Conservation (phyloP, 2,329 filamentous ascomycete genomes). For the Phyllosticta capitalensis region DNA sequence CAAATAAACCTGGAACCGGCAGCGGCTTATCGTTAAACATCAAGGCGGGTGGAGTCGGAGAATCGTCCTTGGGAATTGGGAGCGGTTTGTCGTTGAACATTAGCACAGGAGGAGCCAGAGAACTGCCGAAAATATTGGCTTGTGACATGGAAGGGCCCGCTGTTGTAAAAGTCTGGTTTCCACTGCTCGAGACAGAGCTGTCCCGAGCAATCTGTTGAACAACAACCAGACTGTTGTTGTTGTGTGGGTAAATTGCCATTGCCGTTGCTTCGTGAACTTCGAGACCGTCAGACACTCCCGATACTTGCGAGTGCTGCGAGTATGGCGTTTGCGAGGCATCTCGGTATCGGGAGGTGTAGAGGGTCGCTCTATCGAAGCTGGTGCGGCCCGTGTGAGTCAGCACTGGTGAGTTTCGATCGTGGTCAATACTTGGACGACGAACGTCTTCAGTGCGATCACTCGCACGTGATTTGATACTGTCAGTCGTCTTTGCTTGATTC, state of each 20-base stretch:
- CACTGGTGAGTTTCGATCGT: slow-evolving; percentile 22
- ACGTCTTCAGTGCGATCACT: slow-evolving; percentile 6
- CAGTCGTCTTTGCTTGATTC: neutral
- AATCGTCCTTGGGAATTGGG: slow-evolving; percentile 14
- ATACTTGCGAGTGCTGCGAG: slow-evolving; percentile 39
- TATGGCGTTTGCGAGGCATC: slow-evolving; percentile 34
- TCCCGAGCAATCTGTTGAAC: slow-evolving; percentile 42
- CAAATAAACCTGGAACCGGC: neutral
- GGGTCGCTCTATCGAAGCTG: slow-evolving; percentile 32
- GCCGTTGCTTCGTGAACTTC: slow-evolving; percentile 54
- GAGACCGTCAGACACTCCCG: slow-evolving; percentile 31
- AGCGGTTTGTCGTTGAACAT: slow-evolving; percentile 14
- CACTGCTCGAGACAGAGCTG: slow-evolving; percentile 16
- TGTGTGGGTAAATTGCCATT: slow-evolving; percentile 52
- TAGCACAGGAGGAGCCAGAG: slow-evolving; percentile 19
- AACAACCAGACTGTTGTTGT: slow-evolving; percentile 54
- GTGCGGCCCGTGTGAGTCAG: slow-evolving; percentile 24
- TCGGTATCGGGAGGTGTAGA: slow-evolving; percentile 34
- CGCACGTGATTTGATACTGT: neutral
- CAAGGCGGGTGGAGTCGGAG: slow-evolving; percentile 28
- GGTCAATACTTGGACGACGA: slow-evolving; percentile 11
- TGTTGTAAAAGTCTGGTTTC: neutral
- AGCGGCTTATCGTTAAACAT: slow-evolving; percentile 12
- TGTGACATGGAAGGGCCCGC: neutral
- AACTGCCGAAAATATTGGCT: neutral